phyloP scores from a whole-genome alignment of 1,284 basidiomycete genomes.

The Ustilago tritici region DNA sequence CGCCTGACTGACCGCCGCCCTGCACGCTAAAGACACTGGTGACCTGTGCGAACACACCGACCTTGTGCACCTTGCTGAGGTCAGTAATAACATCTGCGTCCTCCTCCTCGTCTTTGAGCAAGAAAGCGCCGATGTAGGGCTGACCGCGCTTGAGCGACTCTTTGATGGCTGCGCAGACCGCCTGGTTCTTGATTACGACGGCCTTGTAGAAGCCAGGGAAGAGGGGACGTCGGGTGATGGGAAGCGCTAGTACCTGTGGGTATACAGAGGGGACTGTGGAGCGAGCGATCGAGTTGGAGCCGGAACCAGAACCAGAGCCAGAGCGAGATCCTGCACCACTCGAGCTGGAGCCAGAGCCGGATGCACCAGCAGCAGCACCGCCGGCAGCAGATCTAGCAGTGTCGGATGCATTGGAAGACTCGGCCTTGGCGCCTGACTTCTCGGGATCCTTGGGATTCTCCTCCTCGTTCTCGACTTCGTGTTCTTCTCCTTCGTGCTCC shows the following conservation, averaged over 20 bases:
- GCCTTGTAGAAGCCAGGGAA: constrained; percentile 92
- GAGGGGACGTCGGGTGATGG: constrained; percentile 92
- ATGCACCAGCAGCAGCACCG: constrained; percentile 21
- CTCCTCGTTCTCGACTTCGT: constrained; percentile 42
- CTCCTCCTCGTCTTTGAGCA: constrained; percentile 92
- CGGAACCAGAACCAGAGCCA: constrained; percentile 37
- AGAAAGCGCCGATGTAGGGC: constrained; percentile 96
- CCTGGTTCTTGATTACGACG: constrained; percentile 73
- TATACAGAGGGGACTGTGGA: constrained; percentile 74
- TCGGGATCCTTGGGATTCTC: constrained; percentile 22
- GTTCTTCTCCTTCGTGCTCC: constrained; percentile 34
- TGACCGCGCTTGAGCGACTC: constrained; percentile 97
- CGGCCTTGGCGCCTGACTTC: constrained; percentile 19
- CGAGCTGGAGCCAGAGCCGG: constrained; percentile 21
- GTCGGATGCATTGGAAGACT: constrained; percentile 34
- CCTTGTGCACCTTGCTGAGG: constrained; percentile 86
- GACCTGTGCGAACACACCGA: constrained; percentile 97
- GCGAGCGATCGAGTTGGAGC: constrained; percentile 54
- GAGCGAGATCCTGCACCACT: constrained; percentile 23
- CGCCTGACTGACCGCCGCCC: constrained; percentile 46
- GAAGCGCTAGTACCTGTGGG: constrained; percentile 93
- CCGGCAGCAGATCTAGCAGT: constrained; percentile 21
- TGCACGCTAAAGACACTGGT: constrained; percentile 83
- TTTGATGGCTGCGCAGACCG: constrained; percentile 93
- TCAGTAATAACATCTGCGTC: constrained; percentile 94